phyloP scores from a whole-genome alignment of 2,329 filamentous ascomycete species.

The Fusarium avenaceum region DNA sequence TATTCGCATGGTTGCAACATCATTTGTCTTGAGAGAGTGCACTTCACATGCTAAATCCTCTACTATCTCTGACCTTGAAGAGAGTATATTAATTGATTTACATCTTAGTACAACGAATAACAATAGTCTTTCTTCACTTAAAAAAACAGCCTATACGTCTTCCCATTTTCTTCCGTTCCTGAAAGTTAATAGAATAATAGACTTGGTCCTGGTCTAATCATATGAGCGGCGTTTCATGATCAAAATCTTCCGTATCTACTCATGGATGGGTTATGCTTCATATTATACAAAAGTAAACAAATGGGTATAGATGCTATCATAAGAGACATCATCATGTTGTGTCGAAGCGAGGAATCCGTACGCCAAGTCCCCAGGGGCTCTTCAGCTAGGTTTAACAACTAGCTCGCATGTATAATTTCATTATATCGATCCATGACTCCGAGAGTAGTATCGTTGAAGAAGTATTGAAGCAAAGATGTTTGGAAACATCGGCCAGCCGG shows the following conservation, averaged over 20 bases:
- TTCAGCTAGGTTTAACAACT: conserved; percentile 8
- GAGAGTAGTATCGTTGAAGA: conserved; percentile 7
- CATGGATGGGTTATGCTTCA: conserved; percentile 14
- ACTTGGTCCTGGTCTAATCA: neutral
- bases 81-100: no score
- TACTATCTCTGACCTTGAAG: no score
- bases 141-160: no score
- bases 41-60: neutral
- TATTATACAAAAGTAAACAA: conserved; percentile 34
- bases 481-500: conserved; percentile 34
- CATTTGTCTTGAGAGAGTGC: neutral
- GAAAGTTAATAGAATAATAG: neutral
- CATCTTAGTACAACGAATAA: no score
- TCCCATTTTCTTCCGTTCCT: neutral
- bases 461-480: conserved; percentile 19
- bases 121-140: no score
- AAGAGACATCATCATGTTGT: conserved; percentile 39
- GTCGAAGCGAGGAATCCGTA: conserved; percentile 26
- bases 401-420: conserved; percentile 20
- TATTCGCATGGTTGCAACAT: conserved; percentile 19
- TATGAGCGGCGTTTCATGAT: neutral
- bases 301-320: conserved; percentile 45
- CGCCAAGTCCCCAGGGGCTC: conserved; percentile 16
- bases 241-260: neutral
- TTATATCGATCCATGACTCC: conserved; percentile 21